phyloP scores from a whole-genome alignment of 768 basidiomycete genomes.

The Lyophyllum decastes region DNA sequence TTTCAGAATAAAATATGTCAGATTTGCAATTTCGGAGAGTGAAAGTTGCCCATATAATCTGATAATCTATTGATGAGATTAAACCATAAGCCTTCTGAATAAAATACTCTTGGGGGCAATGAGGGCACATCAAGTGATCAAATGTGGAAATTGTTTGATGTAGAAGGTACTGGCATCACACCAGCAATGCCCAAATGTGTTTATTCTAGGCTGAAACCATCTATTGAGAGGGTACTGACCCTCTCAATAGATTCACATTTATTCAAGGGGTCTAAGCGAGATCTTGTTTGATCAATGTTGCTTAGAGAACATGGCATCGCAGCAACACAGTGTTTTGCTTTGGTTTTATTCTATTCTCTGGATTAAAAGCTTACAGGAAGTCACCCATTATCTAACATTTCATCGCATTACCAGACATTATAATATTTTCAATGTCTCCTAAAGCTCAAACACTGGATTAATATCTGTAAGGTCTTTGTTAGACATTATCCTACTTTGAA shows the following conservation, averaged over 20 bases:
- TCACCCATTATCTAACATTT: not conserved
- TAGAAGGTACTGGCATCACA: not conserved
- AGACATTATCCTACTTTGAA: no score
- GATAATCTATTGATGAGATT: slow-evolving; percentile 12
- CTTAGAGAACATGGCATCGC: not conserved
- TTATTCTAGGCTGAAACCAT: not conserved
- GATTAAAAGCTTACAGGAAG: not conserved
- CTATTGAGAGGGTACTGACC: not conserved
- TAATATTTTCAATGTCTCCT: no score
- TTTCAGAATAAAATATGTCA: slow-evolving; percentile 1
- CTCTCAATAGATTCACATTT: not conserved
- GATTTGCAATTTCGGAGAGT: not conserved
- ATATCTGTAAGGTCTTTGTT: no score
- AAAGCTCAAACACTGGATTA: no score
- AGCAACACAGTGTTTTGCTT: not conserved
- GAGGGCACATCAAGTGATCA: no score
- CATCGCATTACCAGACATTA: no score
- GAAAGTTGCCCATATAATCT: slow-evolving; percentile 5
- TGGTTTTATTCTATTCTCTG: not conserved
- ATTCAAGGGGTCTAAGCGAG: not conserved
- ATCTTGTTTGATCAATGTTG: not conserved
- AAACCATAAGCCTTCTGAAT: no score
- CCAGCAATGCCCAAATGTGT: not conserved
- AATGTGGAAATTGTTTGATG: not conserved
- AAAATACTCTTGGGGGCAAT: not conserved